A percentile compares a stretch with the other conserved stretches of the same genome.
Conservation (phyloP, 140 eudicot species). For the Oenanthe javanica region DNA sequence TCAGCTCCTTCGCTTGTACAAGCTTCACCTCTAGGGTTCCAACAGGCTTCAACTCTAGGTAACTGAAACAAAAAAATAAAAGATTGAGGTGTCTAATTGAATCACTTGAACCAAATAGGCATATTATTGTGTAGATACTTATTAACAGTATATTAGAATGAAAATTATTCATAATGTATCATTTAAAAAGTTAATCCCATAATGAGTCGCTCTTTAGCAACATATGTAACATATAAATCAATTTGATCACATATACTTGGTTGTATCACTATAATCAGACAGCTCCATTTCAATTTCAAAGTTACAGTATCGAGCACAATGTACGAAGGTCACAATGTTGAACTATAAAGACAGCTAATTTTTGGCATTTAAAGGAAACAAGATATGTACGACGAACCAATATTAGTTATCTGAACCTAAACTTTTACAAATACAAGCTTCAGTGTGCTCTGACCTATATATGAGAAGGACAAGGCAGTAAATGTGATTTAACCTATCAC, state of each 20-base stretch:
- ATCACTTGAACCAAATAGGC: background rate
- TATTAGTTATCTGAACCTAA: too few species aligned
- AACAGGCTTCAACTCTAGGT: slow-evolving; percentile 71
- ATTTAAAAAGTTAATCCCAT: background rate
- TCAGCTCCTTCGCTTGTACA: slow-evolving; percentile 76
- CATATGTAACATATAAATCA: too few species aligned
- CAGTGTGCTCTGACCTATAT: too few species aligned
- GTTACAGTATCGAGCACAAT: background rate
- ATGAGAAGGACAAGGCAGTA: too few species aligned
- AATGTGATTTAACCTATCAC: too few species aligned
- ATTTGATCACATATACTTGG: background rate
- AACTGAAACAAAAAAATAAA: slow-evolving; percentile 25
- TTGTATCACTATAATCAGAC: background rate
- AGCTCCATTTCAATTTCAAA: too few species aligned
- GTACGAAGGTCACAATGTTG: background rate
- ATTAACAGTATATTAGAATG: background rate
- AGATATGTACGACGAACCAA: background rate
- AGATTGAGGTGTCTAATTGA: background rate
- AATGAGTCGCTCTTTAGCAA: background rate
- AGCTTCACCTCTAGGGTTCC: slow-evolving; percentile 82
- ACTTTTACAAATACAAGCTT: too few species aligned
- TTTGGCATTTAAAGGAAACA: background rate
- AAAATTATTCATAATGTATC: background rate
- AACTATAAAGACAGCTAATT: background rate
- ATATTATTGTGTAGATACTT: background rate